Base-by-base conservation (phyloP, 2,329 filamentous ascomycete species). In the Nakataea oryzae region DNA sequence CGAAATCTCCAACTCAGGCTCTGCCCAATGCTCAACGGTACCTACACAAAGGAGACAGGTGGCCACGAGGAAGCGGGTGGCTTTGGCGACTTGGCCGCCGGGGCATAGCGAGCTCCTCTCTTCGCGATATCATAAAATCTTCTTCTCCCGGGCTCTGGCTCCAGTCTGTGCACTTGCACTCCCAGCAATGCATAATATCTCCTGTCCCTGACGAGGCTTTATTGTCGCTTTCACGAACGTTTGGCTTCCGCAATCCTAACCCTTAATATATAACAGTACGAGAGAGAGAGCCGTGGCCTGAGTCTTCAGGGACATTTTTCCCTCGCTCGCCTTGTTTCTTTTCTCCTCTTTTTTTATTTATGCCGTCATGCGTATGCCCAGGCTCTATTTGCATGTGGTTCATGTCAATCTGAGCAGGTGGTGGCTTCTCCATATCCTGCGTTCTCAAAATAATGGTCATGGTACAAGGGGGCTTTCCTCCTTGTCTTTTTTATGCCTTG, bases 21-120 rank as follows among this genome's bases (percentile, higher is more conserved):
- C 69, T 96, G 91, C 73, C 91, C 91, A 58, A 80, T 95, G 73
- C 86, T 96, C 65, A 96, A 96, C 72, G 91, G 91, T 61, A 90
- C 89, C 34, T 89, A 89, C 78, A 88, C 47, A 13, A 54, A 61
- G 24, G 54, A 56, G 30, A 13, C 29, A 11, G 54, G 50, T 30
- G 59, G 59, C n/a, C 41, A 54, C 59, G 59, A 61, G 54, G 59
- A 61, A 32, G 59, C 59, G 24, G 59, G 59, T 6, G 59, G 59
- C 11, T 61, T 61, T 30, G 54, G 54, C 29, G 59, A 61, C 41
- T 17, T 50, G 41, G 41, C 41, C 13, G 21, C 41, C 24, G 41
- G 41, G 41, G 41, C 41, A 50, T 50, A n/a, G 24, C 21, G 21
- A n/a, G 41, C 17, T n/a, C 7, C 24, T 50, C 41, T 50, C 17